Base-by-base conservation (phyloP, 208 protist genomes). In the Trypanosoma conorhini region DNA sequence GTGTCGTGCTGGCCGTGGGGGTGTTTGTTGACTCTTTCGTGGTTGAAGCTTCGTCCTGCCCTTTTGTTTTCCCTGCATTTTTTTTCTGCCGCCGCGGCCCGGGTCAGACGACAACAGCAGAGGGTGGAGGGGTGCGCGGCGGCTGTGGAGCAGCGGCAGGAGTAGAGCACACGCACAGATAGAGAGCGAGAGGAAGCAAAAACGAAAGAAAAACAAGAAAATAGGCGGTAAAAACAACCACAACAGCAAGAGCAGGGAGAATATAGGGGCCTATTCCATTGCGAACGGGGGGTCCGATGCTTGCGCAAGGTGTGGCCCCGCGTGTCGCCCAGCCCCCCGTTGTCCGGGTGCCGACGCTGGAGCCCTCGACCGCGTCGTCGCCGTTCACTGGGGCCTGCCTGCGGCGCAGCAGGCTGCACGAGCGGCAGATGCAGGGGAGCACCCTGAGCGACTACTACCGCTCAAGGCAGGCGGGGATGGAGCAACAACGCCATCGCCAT, bases 261-360 rank as follows among this genome's bases (percentile, higher is more conserved):
- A 1, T 0, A 24, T 24, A 54, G 4, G 26, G 17, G 12, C 5
- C 3, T 8, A 54, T n/a, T 28, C 17, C 7, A 61, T 8, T 8
- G 22, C 15, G 21, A 63, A 50, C n/a, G 51, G 5, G 48, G 59
- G 59, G 17, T 21, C 3, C 31, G 15, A 64, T 72, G 67, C 9
- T 46, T 52, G 58, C 33, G 50, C 35, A 51, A 7, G 31, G 22
- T 31, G 31, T 24, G 10, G 33, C 33, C 59, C 69, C 19, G 35
- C 48, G 51, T 61, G 42, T 38, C 1, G 0, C 62, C 26, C 31
- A 24, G 33, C 64, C 72, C 33, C 72, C 72, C 10, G 30, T 58
- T 59, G 72, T 76, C n/a, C 63, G 58, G 12, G 72, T 76, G 9
- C 72, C 72, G 9, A 62, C 57, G 24, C 48, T 70, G n/a, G 72